These are phyloP conservation scores for Trichoderma arundinaceum DNA, from an alignment of 2,329 filamentous ascomycete genomes.

Conservation along the genomic window DNA sequence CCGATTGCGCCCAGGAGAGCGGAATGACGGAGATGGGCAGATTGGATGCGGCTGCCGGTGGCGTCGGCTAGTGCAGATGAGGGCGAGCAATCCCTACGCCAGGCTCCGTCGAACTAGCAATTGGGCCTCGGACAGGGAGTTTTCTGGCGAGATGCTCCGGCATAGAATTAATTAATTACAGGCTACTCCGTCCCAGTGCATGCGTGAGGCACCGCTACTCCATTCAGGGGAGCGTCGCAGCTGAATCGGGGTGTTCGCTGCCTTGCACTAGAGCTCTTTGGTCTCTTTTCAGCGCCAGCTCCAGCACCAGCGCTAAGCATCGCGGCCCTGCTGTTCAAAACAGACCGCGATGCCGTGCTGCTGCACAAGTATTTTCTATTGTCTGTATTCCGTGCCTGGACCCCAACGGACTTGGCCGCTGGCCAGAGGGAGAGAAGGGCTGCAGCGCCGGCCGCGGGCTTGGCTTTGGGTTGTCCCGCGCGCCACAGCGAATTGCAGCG, in stretches of 20 bases:
- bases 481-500: slow-evolving; percentile 13
- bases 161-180: slow-evolving; percentile 16
- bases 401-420: too few species aligned
- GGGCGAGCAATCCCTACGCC: slow-evolving; percentile 8
- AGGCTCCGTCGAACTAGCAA: too few species aligned
- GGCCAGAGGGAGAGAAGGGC: too few species aligned
- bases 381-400: too few species aligned
- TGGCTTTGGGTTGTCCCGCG: not conserved
- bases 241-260: not conserved
- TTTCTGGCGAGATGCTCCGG: not conserved
- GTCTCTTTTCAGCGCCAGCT: slow-evolving; percentile 13
- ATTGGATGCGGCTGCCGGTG: slow-evolving; percentile 30
- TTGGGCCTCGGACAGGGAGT: too few species aligned
- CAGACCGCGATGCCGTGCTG: too few species aligned
- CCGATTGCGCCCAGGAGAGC: slow-evolving; percentile 30
- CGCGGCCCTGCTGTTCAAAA: not conserved
- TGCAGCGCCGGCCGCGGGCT: too few species aligned
- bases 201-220: slow-evolving; percentile 1
- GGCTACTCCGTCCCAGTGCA: slow-evolving; percentile 4
- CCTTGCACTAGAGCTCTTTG: slow-evolving; percentile 22
- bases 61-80: slow-evolving; percentile 22
- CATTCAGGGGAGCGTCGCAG: slow-evolving; percentile 2
- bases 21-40: slow-evolving; percentile 31
- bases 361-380: too few species aligned
- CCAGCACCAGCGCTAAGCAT: slow-evolving; percentile 8